phyloP scores from a whole-genome alignment of 768 basidiomycete genomes.

The Chalciporus chontae region DNA sequence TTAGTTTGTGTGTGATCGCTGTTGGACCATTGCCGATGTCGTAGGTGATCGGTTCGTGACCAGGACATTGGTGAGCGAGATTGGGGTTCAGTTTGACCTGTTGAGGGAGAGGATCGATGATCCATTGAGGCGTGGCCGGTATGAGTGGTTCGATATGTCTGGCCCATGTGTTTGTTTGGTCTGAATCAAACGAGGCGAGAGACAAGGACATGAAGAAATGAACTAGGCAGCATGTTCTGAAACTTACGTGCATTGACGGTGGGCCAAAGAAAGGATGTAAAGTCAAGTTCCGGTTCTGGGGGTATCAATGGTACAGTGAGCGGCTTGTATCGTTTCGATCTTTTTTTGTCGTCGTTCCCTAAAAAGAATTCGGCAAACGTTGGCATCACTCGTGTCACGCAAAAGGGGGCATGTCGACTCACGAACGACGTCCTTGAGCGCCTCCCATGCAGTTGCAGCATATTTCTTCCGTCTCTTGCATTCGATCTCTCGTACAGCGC shows the following conservation, averaged over 20 bases:
- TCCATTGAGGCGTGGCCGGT: not conserved
- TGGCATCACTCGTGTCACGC: not conserved
- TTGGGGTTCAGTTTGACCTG: constrained; percentile 57
- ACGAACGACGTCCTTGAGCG: constrained; percentile 6
- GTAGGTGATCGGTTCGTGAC: constrained; percentile 45
- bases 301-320: constrained; percentile 16
- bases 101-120: constrained; percentile 29
- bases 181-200: not conserved
- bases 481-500: not conserved
- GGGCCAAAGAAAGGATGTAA: not conserved
- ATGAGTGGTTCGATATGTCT: not conserved
- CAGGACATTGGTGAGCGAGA: constrained; percentile 42
- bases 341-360: not conserved
- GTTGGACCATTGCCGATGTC: constrained; percentile 36
- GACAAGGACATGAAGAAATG: not conserved
- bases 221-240: not conserved
- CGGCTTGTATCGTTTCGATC: not conserved
- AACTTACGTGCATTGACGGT: not conserved
- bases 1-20: constrained; percentile 29
- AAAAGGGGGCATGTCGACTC: not conserved
- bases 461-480: not conserved
- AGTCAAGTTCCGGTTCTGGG: not conserved
- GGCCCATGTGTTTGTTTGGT: no score
- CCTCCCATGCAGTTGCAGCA: not conserved
- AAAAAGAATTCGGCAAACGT: not conserved